A percentile compares a stretch with the other conserved stretches of the same genome.
Evolutionary conservation across 2,329 filamentous ascomycete genomes (phyloP).

Genomic region (Epichloe sibirici): DNA sequence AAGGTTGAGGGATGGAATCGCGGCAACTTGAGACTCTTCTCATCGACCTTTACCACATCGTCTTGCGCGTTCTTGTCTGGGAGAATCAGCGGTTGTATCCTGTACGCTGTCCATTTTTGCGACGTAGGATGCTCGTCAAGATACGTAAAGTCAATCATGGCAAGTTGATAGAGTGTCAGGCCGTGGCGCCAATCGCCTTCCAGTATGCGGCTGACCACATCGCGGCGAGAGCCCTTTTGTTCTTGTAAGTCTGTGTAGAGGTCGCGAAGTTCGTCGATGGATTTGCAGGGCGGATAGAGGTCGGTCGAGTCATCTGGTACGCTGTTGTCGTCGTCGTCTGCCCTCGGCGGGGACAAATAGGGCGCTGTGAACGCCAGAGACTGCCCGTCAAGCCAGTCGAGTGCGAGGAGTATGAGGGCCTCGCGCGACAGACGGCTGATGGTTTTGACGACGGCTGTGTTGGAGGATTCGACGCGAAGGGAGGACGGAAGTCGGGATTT

Average conservation of each 20-base stretch:
- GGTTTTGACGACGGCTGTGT: constrained; percentile 51
- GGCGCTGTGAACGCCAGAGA: constrained; percentile 43
- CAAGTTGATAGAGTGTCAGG: constrained; percentile 52
- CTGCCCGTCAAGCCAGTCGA: constrained; percentile 64
- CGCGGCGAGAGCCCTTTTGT: constrained; percentile 48
- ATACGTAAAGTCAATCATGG: constrained; percentile 56
- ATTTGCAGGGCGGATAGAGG: constrained; percentile 55
- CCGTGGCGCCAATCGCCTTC: constrained; percentile 60
- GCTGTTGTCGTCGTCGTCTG: constrained; percentile 11
- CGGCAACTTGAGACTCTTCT: constrained; percentile 41
- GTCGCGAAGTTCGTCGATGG: constrained; percentile 53
- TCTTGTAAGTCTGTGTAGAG: constrained; percentile 49
- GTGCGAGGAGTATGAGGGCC: constrained; percentile 57
- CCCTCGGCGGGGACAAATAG: constrained; percentile 16
- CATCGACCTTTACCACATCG: constrained; percentile 29
- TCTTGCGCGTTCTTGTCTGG: constrained; percentile 25
- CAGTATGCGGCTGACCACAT: constrained; percentile 50
- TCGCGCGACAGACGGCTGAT: constrained; percentile 59
- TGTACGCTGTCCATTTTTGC: constrained; percentile 52
- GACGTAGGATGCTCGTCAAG: constrained; percentile 52
- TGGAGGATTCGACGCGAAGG: constrained; percentile 54
- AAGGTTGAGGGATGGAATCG: constrained; percentile 74
- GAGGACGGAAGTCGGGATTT: constrained; percentile 59
- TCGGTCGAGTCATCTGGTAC: constrained; percentile 49
- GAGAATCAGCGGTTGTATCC: constrained; percentile 39